These are phyloP conservation scores for Boletellus ananas DNA, from an alignment of 768 basidiomycete genomes.

Conservation along the genomic window DNA sequence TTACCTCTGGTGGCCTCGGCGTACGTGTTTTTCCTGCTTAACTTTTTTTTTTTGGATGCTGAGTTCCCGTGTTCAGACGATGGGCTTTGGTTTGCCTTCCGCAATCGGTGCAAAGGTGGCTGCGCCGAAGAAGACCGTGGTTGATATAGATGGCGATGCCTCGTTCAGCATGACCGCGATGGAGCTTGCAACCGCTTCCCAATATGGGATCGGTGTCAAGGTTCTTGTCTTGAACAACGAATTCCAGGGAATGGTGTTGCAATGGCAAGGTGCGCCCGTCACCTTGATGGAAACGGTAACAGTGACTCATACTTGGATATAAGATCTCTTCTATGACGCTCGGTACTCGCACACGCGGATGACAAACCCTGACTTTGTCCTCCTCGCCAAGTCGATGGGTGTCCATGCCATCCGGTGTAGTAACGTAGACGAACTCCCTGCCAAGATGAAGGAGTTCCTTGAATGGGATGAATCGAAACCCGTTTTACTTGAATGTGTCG, in stretches of 20 bases:
- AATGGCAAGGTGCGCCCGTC: constrained; percentile 84
- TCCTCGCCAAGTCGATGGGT: constrained; percentile 85
- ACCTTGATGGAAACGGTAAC: neutral
- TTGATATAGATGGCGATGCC: constrained; percentile 97
- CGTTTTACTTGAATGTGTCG: constrained; percentile 85
- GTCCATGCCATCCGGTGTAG: constrained; percentile 85
- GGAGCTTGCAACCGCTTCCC: constrained; percentile 94
- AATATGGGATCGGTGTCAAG: constrained; percentile 93
- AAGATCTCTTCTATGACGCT: constrained; percentile 92
- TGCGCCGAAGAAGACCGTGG: constrained; percentile 85
- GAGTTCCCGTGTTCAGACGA: constrained; percentile 55
- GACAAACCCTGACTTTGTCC: constrained; percentile 94
- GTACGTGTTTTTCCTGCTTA: constrained; percentile 44
- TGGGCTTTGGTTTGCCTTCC: constrained; percentile 95
- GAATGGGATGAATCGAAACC: constrained; percentile 89
- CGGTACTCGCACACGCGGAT: constrained; percentile 97
- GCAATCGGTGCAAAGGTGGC: constrained; percentile 98
- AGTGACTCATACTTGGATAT: neutral
- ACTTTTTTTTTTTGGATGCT: neutral
- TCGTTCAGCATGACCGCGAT: constrained; percentile 99
- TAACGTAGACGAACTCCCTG: constrained; percentile 70
- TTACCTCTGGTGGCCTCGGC: constrained; percentile 92
- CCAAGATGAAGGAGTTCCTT: constrained; percentile 98
- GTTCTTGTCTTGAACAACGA: constrained; percentile 92
- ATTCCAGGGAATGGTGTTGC: constrained; percentile 98